These are phyloP conservation scores for Acanthamoeba rhysodes DNA, from an alignment of 208 protist genomes.

Conservation along the genomic window DNA sequence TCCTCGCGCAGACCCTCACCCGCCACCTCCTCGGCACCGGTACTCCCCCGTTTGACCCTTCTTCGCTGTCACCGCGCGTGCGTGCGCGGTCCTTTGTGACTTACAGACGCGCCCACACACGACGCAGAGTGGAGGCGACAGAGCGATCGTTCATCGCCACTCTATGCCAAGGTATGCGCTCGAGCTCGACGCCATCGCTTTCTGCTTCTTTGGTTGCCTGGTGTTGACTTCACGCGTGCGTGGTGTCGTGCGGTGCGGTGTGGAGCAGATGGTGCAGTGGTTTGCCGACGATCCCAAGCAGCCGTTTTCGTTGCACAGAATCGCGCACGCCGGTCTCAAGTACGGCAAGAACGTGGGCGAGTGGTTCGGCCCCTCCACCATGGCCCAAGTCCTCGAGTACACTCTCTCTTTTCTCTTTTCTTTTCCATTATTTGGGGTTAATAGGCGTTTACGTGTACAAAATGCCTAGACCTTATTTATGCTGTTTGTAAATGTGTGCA, in stretches of 20 bases:
- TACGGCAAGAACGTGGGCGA: conserved; percentile 78
- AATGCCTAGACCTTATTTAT: too few species aligned
- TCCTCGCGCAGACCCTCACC: conserved; percentile 89
- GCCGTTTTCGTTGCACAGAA: conserved; percentile 81
- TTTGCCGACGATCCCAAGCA: conserved; percentile 72
- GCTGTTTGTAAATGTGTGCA: too few species aligned
- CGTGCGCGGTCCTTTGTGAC: too few species aligned
- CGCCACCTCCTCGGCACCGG: conserved; percentile 77
- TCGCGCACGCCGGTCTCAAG: conserved; percentile 66
- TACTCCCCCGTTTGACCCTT: too few species aligned
- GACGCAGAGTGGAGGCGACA: not conserved
- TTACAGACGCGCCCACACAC: too few species aligned
- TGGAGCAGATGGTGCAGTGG: conserved; percentile 68
- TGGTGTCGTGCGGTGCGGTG: too few species aligned
- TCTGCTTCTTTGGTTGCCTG: not conserved
- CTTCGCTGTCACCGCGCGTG: too few species aligned
- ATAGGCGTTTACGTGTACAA: too few species aligned
- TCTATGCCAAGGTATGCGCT: conserved; percentile 27
- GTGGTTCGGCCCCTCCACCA: conserved; percentile 82
- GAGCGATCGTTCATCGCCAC: not conserved
- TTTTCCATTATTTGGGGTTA: too few species aligned
- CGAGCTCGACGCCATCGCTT: not conserved
- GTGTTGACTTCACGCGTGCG: not conserved
- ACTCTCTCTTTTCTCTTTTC: too few species aligned
- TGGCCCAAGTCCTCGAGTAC: conserved; percentile 70